A percentile compares a stretch with the other conserved stretches of the same genome.
Conservation (phyloP, 345 rosid species). For the Zanthoxylum bungeanum region DNA sequence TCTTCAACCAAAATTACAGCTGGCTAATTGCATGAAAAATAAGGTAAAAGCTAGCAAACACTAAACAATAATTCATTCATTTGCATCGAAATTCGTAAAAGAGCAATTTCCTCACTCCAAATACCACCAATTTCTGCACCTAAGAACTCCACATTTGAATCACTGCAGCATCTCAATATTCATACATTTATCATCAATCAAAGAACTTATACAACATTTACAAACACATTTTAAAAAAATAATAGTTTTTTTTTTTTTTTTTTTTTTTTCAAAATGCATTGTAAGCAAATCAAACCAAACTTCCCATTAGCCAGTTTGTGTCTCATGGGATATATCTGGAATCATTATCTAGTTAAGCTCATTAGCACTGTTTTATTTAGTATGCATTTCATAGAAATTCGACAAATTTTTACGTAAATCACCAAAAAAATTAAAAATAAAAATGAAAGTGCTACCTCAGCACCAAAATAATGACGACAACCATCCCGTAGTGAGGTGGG, state of each 20-base stretch:
- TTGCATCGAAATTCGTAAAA: not conserved
- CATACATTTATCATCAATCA: not conserved
- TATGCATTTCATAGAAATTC: no score
- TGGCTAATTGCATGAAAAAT: not conserved
- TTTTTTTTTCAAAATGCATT: no score
- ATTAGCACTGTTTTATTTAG: no score
- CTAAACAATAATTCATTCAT: not conserved
- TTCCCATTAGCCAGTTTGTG: no score
- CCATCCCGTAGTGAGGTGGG: constrained; percentile 24
- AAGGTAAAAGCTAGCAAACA: no score
- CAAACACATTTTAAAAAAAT: not conserved
- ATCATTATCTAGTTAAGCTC: no score
- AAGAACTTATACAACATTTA: constrained; percentile 8
- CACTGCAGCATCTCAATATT: not conserved
- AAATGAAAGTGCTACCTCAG: not conserved
- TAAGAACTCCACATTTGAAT: not conserved
- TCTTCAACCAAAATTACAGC: not conserved
- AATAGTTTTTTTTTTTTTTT: no score
- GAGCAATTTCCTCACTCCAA: not conserved
- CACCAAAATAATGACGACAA: constrained; percentile 23
- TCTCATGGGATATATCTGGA: no score
- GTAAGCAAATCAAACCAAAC: constrained; percentile 12
- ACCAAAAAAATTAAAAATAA: no score
- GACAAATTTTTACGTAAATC: no score
- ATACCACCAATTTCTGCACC: not conserved